Evolutionary conservation across 164 flowering plant species (phyloP), one percentile per base, ranked within the genome.

Genomic region (Echeveria elegans): DNA sequence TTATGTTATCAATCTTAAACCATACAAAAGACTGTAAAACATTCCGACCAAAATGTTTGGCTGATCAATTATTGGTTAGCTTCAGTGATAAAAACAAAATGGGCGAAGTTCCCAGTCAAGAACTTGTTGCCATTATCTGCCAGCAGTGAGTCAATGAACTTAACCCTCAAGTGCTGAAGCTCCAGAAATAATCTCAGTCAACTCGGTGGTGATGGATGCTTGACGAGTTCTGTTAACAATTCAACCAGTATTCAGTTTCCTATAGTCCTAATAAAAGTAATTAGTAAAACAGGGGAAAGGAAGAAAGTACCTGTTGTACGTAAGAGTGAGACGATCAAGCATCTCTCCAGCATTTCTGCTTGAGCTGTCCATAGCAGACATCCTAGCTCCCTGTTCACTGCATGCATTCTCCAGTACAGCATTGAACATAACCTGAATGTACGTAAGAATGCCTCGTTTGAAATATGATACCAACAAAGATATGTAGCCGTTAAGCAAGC

Each of bases 301-400:
- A 68, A 70, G 67, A 67, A 65, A 70, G 75, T 69, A 92, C 98
- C 98, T 90, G 90, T 90, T 92, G 73, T 92, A 92, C 28, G 94
- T 76, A 68, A 92, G 92, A 1, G 98, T 88, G 72, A 92, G 94
- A 30, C 97, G 96, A 68, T 92, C 97, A 86, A 92, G 98, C 98
- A 92, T 86, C 0, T 92, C 98, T 1, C 98, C 98, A 64, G 98
- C 97, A 84, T 92, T 92, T 76, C 97, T 87, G 85, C 97, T 92
- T 43, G 98, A 92, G 70, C 96, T 92, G 40, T 92, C 98, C 98
- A 92, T 92, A 38, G 98, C 98, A 78, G 98, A 92, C 98, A 92
- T 92, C 77, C 98, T 86, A 19, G 98, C 98, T 67, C 98, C 98
- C 72, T 85, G 92, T 77, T 92, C 98, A 86, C 98, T 92, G 83